Percentiles rank a stretch among this genome's conserved stretches.
Conservation (phyloP, 2,329 filamentous ascomycete genomes). For the Pseudopyricularia javanii region DNA sequence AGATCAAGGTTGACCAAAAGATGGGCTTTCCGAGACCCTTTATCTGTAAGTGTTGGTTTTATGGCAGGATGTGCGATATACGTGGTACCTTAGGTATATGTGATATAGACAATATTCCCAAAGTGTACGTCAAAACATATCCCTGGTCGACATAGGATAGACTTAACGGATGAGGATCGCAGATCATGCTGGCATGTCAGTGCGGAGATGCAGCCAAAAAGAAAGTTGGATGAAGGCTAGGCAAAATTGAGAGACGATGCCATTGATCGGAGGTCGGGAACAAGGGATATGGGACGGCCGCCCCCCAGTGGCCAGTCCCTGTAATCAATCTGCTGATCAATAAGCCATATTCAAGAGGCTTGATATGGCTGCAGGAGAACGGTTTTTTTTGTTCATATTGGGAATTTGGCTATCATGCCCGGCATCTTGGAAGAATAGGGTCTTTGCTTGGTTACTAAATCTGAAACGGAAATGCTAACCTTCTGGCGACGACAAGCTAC, state of each 20-base stretch:
- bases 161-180: not conserved
- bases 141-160: not conserved
- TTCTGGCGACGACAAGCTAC: not conserved
- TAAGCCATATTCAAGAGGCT: not conserved
- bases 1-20: too few relatives aligned
- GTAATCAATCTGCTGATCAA: not conserved
- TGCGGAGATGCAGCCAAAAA: not conserved
- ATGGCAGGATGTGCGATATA: too few relatives aligned
- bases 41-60: too few relatives aligned
- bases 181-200: not conserved
- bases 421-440: constrained; percentile 1
- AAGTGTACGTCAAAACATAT: not conserved
- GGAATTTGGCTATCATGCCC: not conserved
- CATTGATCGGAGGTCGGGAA: not conserved
- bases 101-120: not conserved
- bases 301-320: not conserved
- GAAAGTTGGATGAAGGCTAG: not conserved
- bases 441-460: not conserved
- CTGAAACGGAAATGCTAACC: not conserved
- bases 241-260: not conserved
- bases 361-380: not conserved
- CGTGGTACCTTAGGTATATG: too few relatives aligned
- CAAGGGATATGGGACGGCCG: not conserved
- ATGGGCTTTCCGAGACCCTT: too few relatives aligned
- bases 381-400: not conserved